phyloP scores from a whole-genome alignment of 352 stramenopile genomes.

The Thraustochytrium striatum region DNA sequence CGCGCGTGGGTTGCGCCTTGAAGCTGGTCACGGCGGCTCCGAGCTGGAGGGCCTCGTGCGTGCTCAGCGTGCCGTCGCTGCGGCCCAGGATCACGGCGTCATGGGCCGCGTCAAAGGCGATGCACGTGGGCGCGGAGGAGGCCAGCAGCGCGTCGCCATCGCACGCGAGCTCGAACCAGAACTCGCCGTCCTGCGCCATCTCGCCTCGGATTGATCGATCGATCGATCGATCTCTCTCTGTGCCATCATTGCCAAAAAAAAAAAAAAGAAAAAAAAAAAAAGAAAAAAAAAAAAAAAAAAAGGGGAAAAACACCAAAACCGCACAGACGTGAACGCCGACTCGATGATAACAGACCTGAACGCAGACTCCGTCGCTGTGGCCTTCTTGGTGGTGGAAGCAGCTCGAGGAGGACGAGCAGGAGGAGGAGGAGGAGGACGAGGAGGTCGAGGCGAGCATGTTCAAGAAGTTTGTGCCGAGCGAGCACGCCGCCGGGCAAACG shows the following conservation, averaged over 20 bases:
- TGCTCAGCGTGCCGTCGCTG: conserved; percentile 7
- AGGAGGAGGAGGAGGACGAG: too few species aligned
- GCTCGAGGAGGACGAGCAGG: too few species aligned
- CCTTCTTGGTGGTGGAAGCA: too few species aligned
- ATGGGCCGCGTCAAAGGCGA: conserved; percentile 23
- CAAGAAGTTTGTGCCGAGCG: conserved; percentile 31
- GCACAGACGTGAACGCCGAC: too few species aligned
- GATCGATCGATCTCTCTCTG: background rate
- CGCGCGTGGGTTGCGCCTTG: conserved; percentile 24
- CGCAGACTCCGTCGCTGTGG: too few species aligned
- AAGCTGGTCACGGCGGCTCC: conserved; percentile 35
- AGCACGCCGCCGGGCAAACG: conserved; percentile 20
- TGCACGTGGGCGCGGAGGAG: background rate
- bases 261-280: too few species aligned
- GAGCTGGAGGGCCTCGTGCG: conserved; percentile 7
- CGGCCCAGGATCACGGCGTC: conserved; percentile 29
- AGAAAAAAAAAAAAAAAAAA: background rate
- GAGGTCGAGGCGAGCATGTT: conserved; percentile 30
- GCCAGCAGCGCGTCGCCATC: conserved; percentile 17
- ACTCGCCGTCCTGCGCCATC: background rate
- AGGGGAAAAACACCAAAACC: background rate
- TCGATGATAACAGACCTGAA: too few species aligned
- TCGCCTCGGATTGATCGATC: background rate
- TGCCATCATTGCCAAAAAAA: background rate
- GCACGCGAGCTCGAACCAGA: conserved; percentile 30